phyloP scores from a whole-genome alignment of 2,329 filamentous ascomycete species.

The Microdochium trichocladiopsis region DNA sequence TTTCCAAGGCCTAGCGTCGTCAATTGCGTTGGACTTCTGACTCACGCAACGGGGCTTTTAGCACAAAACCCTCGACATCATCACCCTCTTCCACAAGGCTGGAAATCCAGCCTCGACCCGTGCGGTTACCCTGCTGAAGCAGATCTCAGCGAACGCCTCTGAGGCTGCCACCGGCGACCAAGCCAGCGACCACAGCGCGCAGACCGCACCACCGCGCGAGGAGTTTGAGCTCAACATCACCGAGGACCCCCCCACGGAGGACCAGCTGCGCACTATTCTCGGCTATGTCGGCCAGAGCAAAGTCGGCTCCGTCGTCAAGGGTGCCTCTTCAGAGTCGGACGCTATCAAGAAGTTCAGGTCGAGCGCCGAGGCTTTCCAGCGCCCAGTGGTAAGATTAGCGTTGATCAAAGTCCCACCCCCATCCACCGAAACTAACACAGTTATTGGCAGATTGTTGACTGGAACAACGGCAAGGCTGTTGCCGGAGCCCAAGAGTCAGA shows the following conservation, averaged over 20 bases:
- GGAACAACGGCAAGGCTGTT: slow-evolving; percentile 82
- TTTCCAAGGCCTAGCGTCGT: not conserved
- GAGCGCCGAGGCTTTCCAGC: slow-evolving; percentile 59
- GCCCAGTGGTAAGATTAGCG: slow-evolving; percentile 62
- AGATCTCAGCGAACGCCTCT: slow-evolving; percentile 63
- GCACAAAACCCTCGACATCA: slow-evolving; percentile 79
- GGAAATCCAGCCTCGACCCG: slow-evolving; percentile 64
- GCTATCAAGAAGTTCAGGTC: slow-evolving; percentile 74
- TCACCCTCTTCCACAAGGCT: slow-evolving; percentile 93
- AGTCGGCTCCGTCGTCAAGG: slow-evolving; percentile 58
- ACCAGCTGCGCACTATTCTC: slow-evolving; percentile 77
- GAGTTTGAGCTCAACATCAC: slow-evolving; percentile 86
- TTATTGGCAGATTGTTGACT: slow-evolving; percentile 63
- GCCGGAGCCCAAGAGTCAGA: slow-evolving; percentile 77
- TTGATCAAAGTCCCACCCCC: not conserved
- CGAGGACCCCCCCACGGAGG: slow-evolving; percentile 69
- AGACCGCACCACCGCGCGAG: slow-evolving; percentile 47
- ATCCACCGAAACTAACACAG: slow-evolving; percentile 10
- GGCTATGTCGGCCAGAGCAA: slow-evolving; percentile 67
- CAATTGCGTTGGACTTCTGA: not conserved
- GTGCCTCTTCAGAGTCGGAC: slow-evolving; percentile 67
- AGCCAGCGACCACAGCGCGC: slow-evolving; percentile 56
- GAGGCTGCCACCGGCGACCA: slow-evolving; percentile 67
- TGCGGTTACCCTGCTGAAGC: slow-evolving; percentile 71
- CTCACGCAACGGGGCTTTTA: slow-evolving; percentile 21